phyloP scores from a whole-genome alignment of 768 basidiomycete genomes.

The Gymnopilus dilepis region DNA sequence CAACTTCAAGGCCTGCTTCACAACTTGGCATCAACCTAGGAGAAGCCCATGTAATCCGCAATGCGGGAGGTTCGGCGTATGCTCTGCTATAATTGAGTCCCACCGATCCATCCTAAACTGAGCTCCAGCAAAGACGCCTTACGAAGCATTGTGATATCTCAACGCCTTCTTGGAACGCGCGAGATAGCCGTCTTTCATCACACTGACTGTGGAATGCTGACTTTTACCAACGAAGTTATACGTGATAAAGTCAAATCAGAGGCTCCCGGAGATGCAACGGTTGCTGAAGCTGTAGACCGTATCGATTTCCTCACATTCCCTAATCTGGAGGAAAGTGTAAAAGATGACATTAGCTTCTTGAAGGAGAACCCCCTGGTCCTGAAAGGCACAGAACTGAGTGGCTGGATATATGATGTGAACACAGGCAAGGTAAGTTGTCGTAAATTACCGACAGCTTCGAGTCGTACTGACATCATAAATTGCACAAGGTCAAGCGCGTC shows the following conservation, averaged over 20 bases:
- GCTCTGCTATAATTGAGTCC: conserved; percentile 25
- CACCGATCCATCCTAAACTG: not conserved
- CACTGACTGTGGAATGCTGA: conserved; percentile 76
- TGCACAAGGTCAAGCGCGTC: conserved; percentile 19
- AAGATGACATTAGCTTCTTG: conserved; percentile 62
- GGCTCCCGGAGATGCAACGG: conserved; percentile 38
- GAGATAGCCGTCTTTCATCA: conserved; percentile 76
- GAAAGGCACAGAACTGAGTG: conserved; percentile 57
- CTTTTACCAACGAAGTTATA: conserved; percentile 57
- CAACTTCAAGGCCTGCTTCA: conserved; percentile 62
- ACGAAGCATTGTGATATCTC: conserved; percentile 71
- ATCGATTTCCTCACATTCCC: conserved; percentile 64
- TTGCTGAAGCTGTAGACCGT: conserved; percentile 38
- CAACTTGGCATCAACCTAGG: conserved; percentile 68
- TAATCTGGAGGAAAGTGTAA: conserved; percentile 56
- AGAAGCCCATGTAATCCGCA: conserved; percentile 75
- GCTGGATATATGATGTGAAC: conserved; percentile 71
- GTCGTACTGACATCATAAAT: no score
- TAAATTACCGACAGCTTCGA: not conserved
- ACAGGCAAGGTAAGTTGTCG: conserved; percentile 54
- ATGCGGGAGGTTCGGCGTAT: conserved; percentile 72
- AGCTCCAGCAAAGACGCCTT: conserved; percentile 61
- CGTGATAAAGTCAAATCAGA: conserved; percentile 54
- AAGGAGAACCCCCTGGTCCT: conserved; percentile 60
- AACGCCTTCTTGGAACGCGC: conserved; percentile 71